Base-by-base conservation (phyloP, 1,139 yeast species). In the Geotrichum australiense region DNA sequence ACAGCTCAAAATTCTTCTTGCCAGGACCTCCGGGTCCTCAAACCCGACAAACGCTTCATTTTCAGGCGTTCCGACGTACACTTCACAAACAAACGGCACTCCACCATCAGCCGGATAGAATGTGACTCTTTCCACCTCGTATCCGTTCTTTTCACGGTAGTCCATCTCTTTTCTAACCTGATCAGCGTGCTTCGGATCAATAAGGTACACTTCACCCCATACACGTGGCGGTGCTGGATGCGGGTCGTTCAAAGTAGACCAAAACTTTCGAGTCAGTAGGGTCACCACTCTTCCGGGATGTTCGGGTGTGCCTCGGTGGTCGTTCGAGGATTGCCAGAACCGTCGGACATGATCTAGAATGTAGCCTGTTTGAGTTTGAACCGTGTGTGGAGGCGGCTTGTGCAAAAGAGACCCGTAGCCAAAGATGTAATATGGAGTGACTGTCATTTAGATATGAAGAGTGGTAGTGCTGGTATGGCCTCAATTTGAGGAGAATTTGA, bases 331-430 rank as follows among this genome's bases (percentile, higher is more conserved):
- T 62, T 87, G 96, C 96, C 96, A 89, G 58, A 89, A 89, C 42
- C 96, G 65, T 19, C 97, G 69, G 2, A 81, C 74, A 52, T 69
- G 86, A 1, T 96, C 96, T 44, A 71, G 69, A 22, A 89, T 69
- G 47, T 78, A 74, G 0, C 96, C 96, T 0, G 85, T 78, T 6
- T 83, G 76, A 31, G 76, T 66, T 49, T 73, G 70, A 36, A 70
- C 71, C 15, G 73, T 70, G 46, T 76, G 75, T 18, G 94, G 91
- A 0, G 96, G 96, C 0, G 96, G 96, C 56, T 87, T 89, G 70
- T 82, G 89, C 20, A 89, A 78, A 42, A 89, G 67, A 0, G 95
- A 83, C 1, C 97, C 97, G 56, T 89, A 89, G 2, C 96, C 96
- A 20, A 87, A 79, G 14, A 89, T 73, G 94, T 95, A 87, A 48